A percentile compares a stretch with the other conserved stretches of the same genome.
These are phyloP conservation scores for Aspergillus brunneoviolaceus DNA, from an alignment of 2,329 filamentous ascomycete genomes.

Conservation along the genomic window DNA sequence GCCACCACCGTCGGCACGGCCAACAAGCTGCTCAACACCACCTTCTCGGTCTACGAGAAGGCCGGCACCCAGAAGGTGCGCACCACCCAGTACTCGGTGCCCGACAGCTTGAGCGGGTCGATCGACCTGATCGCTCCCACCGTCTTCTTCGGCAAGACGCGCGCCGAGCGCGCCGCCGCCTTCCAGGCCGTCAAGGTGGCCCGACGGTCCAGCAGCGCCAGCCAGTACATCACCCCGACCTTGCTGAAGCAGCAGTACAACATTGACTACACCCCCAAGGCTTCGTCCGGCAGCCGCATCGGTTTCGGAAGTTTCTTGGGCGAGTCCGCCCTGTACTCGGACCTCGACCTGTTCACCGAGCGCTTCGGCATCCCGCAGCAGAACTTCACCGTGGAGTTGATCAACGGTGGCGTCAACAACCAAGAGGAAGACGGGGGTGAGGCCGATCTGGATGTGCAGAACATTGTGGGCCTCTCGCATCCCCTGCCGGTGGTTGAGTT, in stretches of 20 bases:
- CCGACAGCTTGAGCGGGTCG: background rate
- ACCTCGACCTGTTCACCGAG: slow-evolving; percentile 47
- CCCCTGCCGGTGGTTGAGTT: slow-evolving; percentile 49
- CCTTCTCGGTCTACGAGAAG: slow-evolving; percentile 48
- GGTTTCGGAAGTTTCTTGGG: slow-evolving; percentile 56
- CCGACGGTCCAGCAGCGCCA: slow-evolving; percentile 15
- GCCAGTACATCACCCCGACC: slow-evolving; percentile 41
- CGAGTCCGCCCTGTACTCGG: slow-evolving; percentile 50
- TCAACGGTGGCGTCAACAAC: slow-evolving; percentile 45
- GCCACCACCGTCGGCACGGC: slow-evolving; percentile 43
- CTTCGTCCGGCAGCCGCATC: slow-evolving; percentile 49
- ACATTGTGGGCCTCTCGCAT: slow-evolving; percentile 56
- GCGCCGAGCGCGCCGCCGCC: background rate
- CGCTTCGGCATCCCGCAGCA: slow-evolving; percentile 45
- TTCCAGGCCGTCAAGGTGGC: background rate
- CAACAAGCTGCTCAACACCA: slow-evolving; percentile 50
- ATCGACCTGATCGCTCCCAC: slow-evolving; percentile 6
- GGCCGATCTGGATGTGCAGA: slow-evolving; percentile 61
- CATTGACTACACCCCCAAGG: slow-evolving; percentile 48
- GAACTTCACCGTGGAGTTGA: slow-evolving; percentile 31
- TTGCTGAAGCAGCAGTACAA: slow-evolving; percentile 54
- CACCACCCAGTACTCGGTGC: slow-evolving; percentile 7
- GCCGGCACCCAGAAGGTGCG: slow-evolving; percentile 20
- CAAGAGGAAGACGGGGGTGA: slow-evolving; percentile 50
- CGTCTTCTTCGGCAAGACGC: slow-evolving; percentile 5